phyloP scores from a whole-genome alignment of 1,284 basidiomycete species.

The Leccinum fallax region DNA sequence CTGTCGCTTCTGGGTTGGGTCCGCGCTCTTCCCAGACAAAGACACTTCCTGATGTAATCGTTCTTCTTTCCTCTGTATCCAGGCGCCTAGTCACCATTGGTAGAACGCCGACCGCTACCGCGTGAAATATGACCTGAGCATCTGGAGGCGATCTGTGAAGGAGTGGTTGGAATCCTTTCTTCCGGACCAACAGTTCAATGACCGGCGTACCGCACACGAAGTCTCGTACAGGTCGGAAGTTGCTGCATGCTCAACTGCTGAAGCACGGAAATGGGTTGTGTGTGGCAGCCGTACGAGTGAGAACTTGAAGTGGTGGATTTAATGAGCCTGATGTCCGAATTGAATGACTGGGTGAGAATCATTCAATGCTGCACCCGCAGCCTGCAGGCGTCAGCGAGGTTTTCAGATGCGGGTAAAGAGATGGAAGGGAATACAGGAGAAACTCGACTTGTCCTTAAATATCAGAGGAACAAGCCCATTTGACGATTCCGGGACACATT shows the following conservation, averaged over 20 bases:
- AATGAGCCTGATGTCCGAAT: constrained; percentile 28
- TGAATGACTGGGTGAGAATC: constrained; percentile 29
- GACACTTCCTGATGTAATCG: constrained; percentile 67
- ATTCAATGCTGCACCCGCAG: constrained; percentile 25
- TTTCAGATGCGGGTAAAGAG: constrained; percentile 12
- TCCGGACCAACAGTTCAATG: constrained; percentile 28
- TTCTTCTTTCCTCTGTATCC: constrained; percentile 70
- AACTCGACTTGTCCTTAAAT: constrained; percentile 35
- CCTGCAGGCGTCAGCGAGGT: constrained; percentile 12
- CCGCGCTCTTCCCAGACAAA: constrained; percentile 84
- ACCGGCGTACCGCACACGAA: constrained; percentile 36
- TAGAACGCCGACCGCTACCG: constrained; percentile 58
- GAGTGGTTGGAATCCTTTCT: constrained; percentile 32
- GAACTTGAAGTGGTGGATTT: constrained; percentile 29
- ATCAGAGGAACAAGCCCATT: constrained; percentile 22
- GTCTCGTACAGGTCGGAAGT: constrained; percentile 44
- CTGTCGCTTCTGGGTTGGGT: constrained; percentile 63
- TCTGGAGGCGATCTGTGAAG: constrained; percentile 60
- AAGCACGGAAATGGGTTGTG: constrained; percentile 12
- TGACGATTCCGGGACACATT: constrained; percentile 31
- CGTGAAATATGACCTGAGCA: constrained; percentile 77
- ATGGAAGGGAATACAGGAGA: constrained; percentile 15
- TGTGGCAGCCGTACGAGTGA: constrained; percentile 23
- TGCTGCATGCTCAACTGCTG: background rate
- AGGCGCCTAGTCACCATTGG: constrained; percentile 74